A percentile compares a stretch with the other conserved stretches of the same genome.
Conservation (phyloP, 2,329 filamentous ascomycete genomes). For the Stromatinia cepivora region DNA sequence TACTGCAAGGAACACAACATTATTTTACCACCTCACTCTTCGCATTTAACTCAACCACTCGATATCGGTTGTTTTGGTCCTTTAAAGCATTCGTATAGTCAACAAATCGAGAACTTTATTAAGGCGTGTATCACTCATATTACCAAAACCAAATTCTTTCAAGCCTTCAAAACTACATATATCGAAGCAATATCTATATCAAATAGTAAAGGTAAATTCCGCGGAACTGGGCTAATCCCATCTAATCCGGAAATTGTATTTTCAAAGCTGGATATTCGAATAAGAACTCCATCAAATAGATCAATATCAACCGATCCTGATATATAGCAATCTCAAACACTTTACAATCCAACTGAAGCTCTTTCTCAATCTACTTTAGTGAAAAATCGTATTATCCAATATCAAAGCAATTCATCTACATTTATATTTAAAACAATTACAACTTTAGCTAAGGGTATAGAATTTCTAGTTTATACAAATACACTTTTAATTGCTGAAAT, state of each 20-base stretch:
- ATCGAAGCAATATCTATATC: neutral
- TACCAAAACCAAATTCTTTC: neutral
- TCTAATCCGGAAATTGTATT: neutral
- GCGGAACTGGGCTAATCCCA: neutral
- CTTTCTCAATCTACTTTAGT: neutral
- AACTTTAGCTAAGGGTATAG: neutral
- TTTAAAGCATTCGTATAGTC: neutral
- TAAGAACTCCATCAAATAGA: neutral
- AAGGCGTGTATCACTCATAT: neutral
- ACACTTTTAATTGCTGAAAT: neutral
- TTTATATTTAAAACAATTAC: neutral
- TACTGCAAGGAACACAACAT: conserved; percentile 40
- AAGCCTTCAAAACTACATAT: neutral
- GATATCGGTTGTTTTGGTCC: neutral
- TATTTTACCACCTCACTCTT: conserved; percentile 24
- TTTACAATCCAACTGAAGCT: neutral
- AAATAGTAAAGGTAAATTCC: neutral
- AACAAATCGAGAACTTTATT: conserved; percentile 1
- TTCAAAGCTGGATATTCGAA: neutral
- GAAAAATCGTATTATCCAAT: neutral
- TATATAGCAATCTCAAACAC: neutral
- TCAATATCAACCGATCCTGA: neutral
- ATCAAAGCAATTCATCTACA: neutral
- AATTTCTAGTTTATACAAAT: neutral
- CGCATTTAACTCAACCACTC: neutral